Evolutionary conservation across 1,284 basidiomycete genomes (phyloP).

Genomic region (Agroathelia rolfsii): DNA sequence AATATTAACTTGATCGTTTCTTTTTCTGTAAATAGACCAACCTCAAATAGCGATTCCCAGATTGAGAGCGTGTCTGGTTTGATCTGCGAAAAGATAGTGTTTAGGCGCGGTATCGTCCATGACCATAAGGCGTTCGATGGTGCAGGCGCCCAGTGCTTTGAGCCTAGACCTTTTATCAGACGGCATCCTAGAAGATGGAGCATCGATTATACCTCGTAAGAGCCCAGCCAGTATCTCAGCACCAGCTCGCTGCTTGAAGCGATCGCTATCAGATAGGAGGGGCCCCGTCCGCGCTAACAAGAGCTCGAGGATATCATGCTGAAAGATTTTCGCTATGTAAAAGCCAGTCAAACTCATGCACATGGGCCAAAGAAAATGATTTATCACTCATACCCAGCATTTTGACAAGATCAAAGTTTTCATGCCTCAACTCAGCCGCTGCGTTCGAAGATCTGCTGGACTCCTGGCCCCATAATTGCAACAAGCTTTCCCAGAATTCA

Average conservation of each 20-base stretch:
- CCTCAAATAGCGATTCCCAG: constrained; percentile 61
- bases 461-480: constrained; percentile 66
- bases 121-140: constrained; percentile 61
- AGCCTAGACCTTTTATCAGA: constrained; percentile 38
- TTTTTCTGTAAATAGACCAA: constrained; percentile 21
- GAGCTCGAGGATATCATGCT: constrained; percentile 40
- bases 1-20: constrained; percentile 7
- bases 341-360: constrained; percentile 8
- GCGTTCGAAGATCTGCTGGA: constrained; percentile 40
- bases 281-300: constrained; percentile 50
- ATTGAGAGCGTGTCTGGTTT: constrained; percentile 76
- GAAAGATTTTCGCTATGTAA: constrained; percentile 54
- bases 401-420: constrained; percentile 62
- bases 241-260: constrained; percentile 87
- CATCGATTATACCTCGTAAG: constrained; percentile 40
- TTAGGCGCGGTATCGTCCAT: constrained; percentile 71
- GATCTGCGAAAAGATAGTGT: constrained; percentile 67
- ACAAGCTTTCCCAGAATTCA: constrained; percentile 56
- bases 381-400: constrained; percentile 59
- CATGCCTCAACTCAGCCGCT: constrained; percentile 51
- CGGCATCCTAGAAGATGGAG: constrained; percentile 2
- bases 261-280: constrained; percentile 61
- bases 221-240: constrained; percentile 81
- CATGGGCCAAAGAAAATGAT: constrained; percentile 13
- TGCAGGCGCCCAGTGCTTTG: constrained; percentile 81